phyloP scores from a whole-genome alignment of 805 yeast genomes.

The Cyberlindnera mycetangii region DNA sequence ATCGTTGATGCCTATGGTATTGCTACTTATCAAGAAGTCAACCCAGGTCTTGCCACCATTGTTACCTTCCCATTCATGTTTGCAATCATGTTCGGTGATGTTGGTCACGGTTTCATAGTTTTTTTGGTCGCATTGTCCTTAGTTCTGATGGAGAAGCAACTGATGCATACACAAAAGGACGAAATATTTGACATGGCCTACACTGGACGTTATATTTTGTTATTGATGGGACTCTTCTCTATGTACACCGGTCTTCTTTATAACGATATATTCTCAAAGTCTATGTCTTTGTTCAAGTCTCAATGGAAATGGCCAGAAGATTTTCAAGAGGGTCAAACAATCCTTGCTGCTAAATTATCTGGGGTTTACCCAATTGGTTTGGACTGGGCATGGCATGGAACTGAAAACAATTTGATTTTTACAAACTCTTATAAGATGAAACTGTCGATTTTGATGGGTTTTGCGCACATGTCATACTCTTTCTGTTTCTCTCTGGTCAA shows the following conservation, averaged over 20 bases:
- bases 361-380: constrained; percentile 83
- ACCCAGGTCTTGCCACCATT: constrained; percentile 92
- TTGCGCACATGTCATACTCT: constrained; percentile 90
- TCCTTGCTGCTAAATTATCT: constrained; percentile 55
- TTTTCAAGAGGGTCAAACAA: constrained; percentile 57
- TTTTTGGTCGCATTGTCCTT: constrained; percentile 67
- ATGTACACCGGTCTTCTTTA: constrained; percentile 93
- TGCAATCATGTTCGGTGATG: constrained; percentile 98
- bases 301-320: constrained; percentile 94
- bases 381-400: constrained; percentile 97
- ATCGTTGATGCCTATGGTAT: constrained; percentile 95
- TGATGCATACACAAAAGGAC: constrained; percentile 72
- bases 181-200: constrained; percentile 97
- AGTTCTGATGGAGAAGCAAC: constrained; percentile 69
- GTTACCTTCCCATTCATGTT: constrained; percentile 98
- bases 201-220: constrained; percentile 84
- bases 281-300: constrained; percentile 79
- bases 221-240: constrained; percentile 92
- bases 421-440: constrained; percentile 98
- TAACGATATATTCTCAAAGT: constrained; percentile 89
- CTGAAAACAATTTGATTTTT: constrained; percentile 87
- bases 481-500: constrained; percentile 82
- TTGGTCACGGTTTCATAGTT: constrained; percentile 91
- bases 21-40: constrained; percentile 89
- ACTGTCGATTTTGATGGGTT: constrained; percentile 91